Conservation (phyloP, 2,329 filamentous ascomycete genomes). For the Calonectria pseudoturangicola region DNA sequence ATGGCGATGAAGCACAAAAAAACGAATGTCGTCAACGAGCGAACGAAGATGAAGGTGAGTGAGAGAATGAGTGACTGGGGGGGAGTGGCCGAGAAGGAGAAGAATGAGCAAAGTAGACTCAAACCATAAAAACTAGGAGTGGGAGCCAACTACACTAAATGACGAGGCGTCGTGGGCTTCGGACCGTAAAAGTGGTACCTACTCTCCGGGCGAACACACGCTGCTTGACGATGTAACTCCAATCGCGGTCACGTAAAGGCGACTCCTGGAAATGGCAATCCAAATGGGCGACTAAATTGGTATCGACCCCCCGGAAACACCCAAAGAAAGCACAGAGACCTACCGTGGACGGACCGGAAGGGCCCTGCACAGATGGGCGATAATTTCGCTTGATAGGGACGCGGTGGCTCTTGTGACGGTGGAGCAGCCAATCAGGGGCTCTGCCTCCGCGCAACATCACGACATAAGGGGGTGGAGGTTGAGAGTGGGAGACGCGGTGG, state of each 20-base stretch:
- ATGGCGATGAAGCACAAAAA: constrained; percentile 52
- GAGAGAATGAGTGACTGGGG: constrained; percentile 36
- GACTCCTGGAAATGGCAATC: constrained; percentile 21
- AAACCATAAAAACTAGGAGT: constrained; percentile 43
- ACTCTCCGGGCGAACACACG: constrained; percentile 28
- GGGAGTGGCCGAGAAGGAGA: constrained; percentile 27
- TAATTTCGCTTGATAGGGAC: constrained; percentile 56
- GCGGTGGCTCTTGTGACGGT: constrained; percentile 40
- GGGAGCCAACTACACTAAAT: constrained; percentile 52
- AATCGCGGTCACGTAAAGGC: constrained; percentile 9
- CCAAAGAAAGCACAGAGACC: constrained; percentile 29
- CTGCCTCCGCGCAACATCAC: constrained; percentile 50
- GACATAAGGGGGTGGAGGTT: constrained; percentile 41
- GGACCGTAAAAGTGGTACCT: constrained; percentile 39
- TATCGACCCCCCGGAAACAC: constrained; percentile 36
- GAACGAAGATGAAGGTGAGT: constrained; percentile 36
- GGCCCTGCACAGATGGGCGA: constrained; percentile 53
- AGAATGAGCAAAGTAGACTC: constrained; percentile 43
- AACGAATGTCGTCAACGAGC: constrained; percentile 50
- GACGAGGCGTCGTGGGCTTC: constrained; percentile 41
- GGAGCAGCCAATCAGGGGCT: constrained; percentile 49
- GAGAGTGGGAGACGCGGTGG: constrained; percentile 12
- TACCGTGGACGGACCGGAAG: constrained; percentile 29
- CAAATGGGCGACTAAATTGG: constrained; percentile 37
- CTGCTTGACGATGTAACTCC: constrained; percentile 30